Evolutionary conservation across 2,329 filamentous ascomycete species (phyloP), one percentile per base, ranked within the genome.

Genomic region (Cadophora luteo-olivacea): DNA sequence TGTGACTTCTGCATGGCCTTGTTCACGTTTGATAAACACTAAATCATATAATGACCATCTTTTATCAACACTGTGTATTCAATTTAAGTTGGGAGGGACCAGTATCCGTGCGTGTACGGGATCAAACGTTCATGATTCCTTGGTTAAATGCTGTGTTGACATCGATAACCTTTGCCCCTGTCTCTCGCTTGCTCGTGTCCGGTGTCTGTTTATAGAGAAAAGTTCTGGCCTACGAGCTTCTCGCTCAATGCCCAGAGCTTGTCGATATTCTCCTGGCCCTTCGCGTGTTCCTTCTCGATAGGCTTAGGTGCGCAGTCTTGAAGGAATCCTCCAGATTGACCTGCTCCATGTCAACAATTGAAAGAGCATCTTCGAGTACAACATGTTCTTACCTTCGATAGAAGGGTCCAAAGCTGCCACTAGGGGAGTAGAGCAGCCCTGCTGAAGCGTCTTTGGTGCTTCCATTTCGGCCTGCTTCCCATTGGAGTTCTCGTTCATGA

Each of bases 391-490:
- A 67, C 67, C 61, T 58, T 63, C 45, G 81, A 75, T 61, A 66
- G 72, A 48, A 9, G 80, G 79, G 52, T 81, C 79, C 48, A 81
- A 79, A 5, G 81, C 79, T 3, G 79, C 81, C 60, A 74, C 78
- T 2, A 79, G 73, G 61, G 78, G 77, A 7, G 78, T 82, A 7
- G 79, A 69, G 61, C 54, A 62, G 1, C 68, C 68, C 36, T 71
- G 38, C 41, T 67, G 63, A 48, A 71, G 45, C 36, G 64, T 64
- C 41, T 72, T 66, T 9, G 61, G 51, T 6, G 33, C 14, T 14
- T 69, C 67, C 49, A 67, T 61, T 12, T 62, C 64, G 8, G 32
- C 19, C 16, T 57, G 32, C 48, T 66, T 69, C 6, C 63, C 65
- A 19, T 57, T 49, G 19, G 38, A 25, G 22, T 36, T 45, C 24